These are phyloP conservation scores for Phoenix dactylifera DNA, from an alignment of 176 grass and related monocot genomes.

Conservation along the genomic window DNA sequence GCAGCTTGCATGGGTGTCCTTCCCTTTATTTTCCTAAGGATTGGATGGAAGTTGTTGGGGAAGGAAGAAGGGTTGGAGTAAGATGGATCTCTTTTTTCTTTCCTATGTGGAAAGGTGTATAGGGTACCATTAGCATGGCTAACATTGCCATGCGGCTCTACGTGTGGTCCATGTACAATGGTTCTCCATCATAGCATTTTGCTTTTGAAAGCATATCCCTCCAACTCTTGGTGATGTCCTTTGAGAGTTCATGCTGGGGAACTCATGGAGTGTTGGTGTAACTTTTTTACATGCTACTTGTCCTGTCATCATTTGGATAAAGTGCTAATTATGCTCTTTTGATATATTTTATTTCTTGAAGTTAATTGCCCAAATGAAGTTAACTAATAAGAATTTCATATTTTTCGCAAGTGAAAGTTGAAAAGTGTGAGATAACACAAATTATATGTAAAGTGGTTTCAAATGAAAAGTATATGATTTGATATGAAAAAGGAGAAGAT, in stretches of 20 bases:
- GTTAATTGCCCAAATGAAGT: no score
- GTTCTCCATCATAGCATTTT: slow-evolving; percentile 54
- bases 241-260: slow-evolving; percentile 13
- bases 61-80: no score
- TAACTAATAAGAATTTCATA: no score
- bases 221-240: no score
- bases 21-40: no score
- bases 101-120: slow-evolving; percentile 37
- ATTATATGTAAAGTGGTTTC: no score
- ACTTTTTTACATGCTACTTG: neutral
- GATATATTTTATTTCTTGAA: neutral
- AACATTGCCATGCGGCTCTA: slow-evolving; percentile 35
- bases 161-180: slow-evolving; percentile 44
- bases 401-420: no score
- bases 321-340: neutral
- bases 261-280: neutral
- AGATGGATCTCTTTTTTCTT: neutral
- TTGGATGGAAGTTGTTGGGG: no score
- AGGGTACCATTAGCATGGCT: slow-evolving; percentile 27
- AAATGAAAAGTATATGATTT: no score
- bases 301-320: slow-evolving; percentile 10
- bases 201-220: slow-evolving; percentile 49
- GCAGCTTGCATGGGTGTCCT: no score
- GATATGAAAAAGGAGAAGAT: no score
- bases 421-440: no score